Evolutionary conservation across 805 yeast species (phyloP).

Genomic region (Zygosaccharomyces rouxii): DNA sequence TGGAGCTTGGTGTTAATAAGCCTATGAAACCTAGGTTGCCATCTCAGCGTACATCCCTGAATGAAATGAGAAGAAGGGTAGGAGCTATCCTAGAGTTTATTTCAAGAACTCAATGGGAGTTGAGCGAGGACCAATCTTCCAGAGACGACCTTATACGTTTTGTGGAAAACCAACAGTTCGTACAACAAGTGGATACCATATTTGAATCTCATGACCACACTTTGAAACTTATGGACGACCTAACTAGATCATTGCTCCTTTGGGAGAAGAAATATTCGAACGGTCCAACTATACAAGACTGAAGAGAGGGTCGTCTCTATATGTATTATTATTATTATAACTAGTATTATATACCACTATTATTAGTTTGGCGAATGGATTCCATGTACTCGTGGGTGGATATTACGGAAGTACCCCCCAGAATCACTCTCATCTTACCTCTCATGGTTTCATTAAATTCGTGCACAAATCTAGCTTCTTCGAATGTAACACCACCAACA

Average conservation of each 20-base stretch:
- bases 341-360: constrained; percentile 1
- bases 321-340: not conserved
- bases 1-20: constrained; percentile 52
- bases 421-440: constrained; percentile 56
- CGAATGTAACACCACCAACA: constrained; percentile 89
- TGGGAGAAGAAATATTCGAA: constrained; percentile 73
- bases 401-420: constrained; percentile 75
- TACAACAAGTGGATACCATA: constrained; percentile 39
- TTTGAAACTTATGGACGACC: constrained; percentile 59
- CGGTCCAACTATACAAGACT: constrained; percentile 9
- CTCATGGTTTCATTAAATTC: constrained; percentile 52
- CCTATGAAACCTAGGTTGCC: constrained; percentile 84
- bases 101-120: constrained; percentile 78
- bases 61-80: constrained; percentile 83
- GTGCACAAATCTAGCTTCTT: constrained; percentile 80
- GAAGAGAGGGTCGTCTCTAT: not conserved
- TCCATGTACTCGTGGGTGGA: constrained; percentile 43
- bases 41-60: constrained; percentile 63
- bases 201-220: constrained; percentile 55
- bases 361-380: constrained; percentile 15
- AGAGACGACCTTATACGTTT: constrained; percentile 47
- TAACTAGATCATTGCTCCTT: constrained; percentile 61
- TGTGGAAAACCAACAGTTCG: constrained; percentile 40
- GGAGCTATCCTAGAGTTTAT: constrained; percentile 89
- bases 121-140: constrained; percentile 66